Conservation (phyloP, 2,329 filamentous ascomycete species). For the Fusarium algeriense region DNA sequence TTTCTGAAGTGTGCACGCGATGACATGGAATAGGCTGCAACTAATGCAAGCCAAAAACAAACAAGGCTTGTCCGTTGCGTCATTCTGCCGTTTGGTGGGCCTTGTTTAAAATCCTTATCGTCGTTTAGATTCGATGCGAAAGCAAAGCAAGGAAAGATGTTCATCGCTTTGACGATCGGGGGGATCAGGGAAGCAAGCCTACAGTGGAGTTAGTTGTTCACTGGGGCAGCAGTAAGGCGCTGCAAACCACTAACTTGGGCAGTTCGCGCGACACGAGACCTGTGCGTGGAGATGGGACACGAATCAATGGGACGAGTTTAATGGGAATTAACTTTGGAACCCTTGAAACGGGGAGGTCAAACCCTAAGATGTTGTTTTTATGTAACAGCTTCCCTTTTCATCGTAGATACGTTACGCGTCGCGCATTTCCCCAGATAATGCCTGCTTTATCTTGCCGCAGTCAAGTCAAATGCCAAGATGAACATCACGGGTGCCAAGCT, state of each 20-base stretch:
- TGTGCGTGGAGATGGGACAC: not conserved
- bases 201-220: not conserved
- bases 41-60: conserved; percentile 18
- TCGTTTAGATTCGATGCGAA: not conserved
- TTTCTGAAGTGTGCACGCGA: not conserved
- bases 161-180: not conserved
- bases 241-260: not conserved
- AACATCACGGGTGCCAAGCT: conserved; percentile 16
- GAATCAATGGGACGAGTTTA: not conserved
- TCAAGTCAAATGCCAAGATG: conserved; percentile 13
- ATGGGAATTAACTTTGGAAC: not conserved
- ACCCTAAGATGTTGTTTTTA: not conserved
- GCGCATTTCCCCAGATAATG: not conserved
- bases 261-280: not conserved
- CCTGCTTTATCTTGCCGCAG: too few species aligned
- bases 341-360: not conserved
- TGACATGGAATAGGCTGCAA: not conserved
- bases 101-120: not conserved
- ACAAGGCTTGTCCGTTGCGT: not conserved
- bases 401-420: not conserved
- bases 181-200: not conserved
- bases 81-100: not conserved
- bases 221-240: not conserved
- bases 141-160: not conserved
- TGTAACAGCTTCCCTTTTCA: conserved; percentile 6